Evolutionary conservation across 2,329 filamentous ascomycete species (phyloP), one percentile per base, ranked within the genome.

Genomic region (Dryadomyces quercus-mongolicae): DNA sequence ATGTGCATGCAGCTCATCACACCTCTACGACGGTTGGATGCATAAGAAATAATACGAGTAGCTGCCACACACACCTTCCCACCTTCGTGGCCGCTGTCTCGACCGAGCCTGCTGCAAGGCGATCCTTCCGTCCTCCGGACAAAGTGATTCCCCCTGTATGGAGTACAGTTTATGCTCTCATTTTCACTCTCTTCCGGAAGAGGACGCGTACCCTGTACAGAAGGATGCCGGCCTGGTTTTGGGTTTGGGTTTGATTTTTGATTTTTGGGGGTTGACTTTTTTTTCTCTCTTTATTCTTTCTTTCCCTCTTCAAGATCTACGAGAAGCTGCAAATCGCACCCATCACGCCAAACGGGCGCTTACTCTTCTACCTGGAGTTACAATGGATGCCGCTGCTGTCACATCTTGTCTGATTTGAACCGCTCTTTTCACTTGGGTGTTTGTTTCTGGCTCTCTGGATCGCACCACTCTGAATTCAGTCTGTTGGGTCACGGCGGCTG

Each of bases 1-100:
- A 31, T 36, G 40, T 51, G n/a, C 18, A 22, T 51, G 49, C 49
- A 51, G 38, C 21, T 45, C 50, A 42, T 52, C 50, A 52, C 50
- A 46, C 50, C n/a, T 7, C 25, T 31, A 31, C 25, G 25, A 31
- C 25, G 25, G 25, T 31, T 16, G 36, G 10, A 16, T 40, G 36
- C 36, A 40, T 40, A 40, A 4, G 15, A 40, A 40, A 40, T 7
- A n/a, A n/a, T n/a, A n/a, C n/a, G 25, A 31, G 8, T 31, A 31
- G 25, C 25, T 31, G 25, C 25, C 25, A 44, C 25, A 20, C 47
- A 22, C 31, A 20, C 2, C 34, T 38, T 7, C 7, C 34, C 34
- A 7, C 34, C 34, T 13, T 38, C 36, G 36, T 40, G 36, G 36
- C 36, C 36, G 15, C 36, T 13, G 36, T 16, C 15, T 40, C 10